Conservation (phyloP, 225 moss, liverwort and hornwort species). For the Antitrichia curtipendula region DNA sequence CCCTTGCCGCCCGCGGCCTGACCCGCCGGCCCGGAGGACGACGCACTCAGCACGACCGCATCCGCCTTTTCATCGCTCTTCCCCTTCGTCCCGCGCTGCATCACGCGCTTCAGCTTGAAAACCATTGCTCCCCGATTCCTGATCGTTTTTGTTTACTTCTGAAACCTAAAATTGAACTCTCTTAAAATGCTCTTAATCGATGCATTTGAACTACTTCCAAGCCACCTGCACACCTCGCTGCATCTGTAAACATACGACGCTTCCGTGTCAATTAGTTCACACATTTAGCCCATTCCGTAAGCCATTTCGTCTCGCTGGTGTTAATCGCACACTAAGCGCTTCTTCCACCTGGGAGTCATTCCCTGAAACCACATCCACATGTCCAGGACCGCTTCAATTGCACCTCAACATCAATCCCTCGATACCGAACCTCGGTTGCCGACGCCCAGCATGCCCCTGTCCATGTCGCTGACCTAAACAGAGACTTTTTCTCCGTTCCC, state of each 20-base stretch:
- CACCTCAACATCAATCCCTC: neutral
- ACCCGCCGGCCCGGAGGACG: slow-evolving; percentile 2
- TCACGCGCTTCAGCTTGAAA: slow-evolving; percentile 51
- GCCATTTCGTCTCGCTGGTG: neutral
- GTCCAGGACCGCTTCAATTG: neutral
- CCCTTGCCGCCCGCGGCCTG: slow-evolving; percentile 2
- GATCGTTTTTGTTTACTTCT: neutral
- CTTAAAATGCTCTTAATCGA: neutral
- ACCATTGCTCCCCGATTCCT: slow-evolving; percentile 3
- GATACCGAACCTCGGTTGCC: neutral
- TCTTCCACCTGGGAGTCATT: neutral
- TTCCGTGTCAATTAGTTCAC: neutral
- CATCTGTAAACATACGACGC: neutral
- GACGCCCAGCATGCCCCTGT: neutral
- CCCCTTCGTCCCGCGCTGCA: slow-evolving; percentile 46
- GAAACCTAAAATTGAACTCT: neutral
- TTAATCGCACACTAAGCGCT: neutral
- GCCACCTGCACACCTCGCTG: neutral
- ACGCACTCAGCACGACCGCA: neutral
- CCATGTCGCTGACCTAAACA: neutral
- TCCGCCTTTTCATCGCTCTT: slow-evolving; percentile 26
- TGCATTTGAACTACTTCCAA: neutral
- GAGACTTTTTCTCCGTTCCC: neutral
- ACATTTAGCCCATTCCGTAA: neutral
- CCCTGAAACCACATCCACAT: neutral